These are phyloP conservation scores for Kwoniella mangroviensis DNA, from an alignment of 768 basidiomycete genomes.

Conservation along the genomic window DNA sequence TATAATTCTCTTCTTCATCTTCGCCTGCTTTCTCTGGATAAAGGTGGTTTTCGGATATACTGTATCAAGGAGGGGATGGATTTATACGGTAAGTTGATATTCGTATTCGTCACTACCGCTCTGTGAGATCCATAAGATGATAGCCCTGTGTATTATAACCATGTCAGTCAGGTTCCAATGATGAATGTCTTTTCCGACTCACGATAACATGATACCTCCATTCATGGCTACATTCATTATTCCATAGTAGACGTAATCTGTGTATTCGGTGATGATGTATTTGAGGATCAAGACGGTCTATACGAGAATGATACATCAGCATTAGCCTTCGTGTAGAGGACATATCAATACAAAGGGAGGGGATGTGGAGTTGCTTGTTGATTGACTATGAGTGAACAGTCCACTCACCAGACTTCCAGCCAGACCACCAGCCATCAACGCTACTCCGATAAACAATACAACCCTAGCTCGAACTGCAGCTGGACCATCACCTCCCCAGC, in stretches of 20 bases:
- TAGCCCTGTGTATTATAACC: slow-evolving; percentile 64
- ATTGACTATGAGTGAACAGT: no score
- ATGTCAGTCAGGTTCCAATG: slow-evolving; percentile 11
- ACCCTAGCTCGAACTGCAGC: slow-evolving; percentile 91
- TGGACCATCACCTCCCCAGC: slow-evolving; percentile 65
- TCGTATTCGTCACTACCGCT: slow-evolving; percentile 85
- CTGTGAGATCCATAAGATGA: slow-evolving; percentile 92
- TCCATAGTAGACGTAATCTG: slow-evolving; percentile 81
- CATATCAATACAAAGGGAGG: no score
- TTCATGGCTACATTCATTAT: slow-evolving; percentile 96
- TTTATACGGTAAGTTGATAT: slow-evolving; percentile 78
- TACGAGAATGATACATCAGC: neutral
- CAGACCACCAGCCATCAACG: slow-evolving; percentile 94
- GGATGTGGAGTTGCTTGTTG: neutral
- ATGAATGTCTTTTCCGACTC: slow-evolving; percentile 24
- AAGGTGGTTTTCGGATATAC: neutral
- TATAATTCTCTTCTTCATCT: neutral
- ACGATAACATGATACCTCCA: slow-evolving; percentile 64
- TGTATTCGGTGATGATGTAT: slow-evolving; percentile 76
- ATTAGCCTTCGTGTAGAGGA: no score
- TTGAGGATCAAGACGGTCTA: slow-evolving; percentile 89
- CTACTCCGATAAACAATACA: slow-evolving; percentile 92
- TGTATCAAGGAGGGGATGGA: no score
- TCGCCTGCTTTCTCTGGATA: neutral
- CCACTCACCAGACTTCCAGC: slow-evolving; percentile 91